Evolutionary conservation across 2,329 filamentous ascomycete species (phyloP), one percentile per base, ranked within the genome.

Genomic region (Fusarium sp.): DNA sequence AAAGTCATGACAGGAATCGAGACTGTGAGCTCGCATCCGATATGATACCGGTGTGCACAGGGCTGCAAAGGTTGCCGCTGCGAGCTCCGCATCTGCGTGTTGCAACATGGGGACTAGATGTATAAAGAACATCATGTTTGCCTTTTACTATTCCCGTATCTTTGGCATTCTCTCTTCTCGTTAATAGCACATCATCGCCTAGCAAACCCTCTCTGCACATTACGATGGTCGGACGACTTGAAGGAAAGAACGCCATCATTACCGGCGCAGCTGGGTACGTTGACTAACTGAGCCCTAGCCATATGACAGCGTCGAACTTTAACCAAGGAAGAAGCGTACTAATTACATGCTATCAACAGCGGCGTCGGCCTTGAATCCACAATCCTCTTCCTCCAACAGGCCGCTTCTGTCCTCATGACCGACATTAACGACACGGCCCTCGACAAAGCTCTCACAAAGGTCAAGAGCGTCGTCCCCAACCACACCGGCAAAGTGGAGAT

Each of bases 201-300:
- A n/a, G n/a, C n/a, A n/a, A n/a, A n/a, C n/a, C n/a, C n/a, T n/a
- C n/a, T n/a, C n/a, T 59, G 14, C 20, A 42, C 24, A 31, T 64
- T 35, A 60, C 11, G 34, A 67, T 68, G 66, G 76, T 79, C 50
- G 87, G 87, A 73, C 86, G 88, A 78, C 83, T 90, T 34, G 83
- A 85, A 38, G 88, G 88, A 81, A 90, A 90, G 82, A 90, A 90
- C 79, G 87, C 88, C 81, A 81, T 97, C 80, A 89, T 97, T 83
- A 97, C 94, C 61, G 94, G 94, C 79, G 94, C 93, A 74, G 94
- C 92, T 79, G 93, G 94, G 94, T 96, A 89, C 83, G 34, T 35
- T 35, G 34, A 16, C 14, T 6, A 6, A 35, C 14, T 35, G 34
- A 35, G 14, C 34, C 2, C 13, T 35, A 6, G 34, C 34, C 34